Conservation (phyloP, 2,329 filamentous ascomycete genomes). For the Alternaria brassicae region DNA sequence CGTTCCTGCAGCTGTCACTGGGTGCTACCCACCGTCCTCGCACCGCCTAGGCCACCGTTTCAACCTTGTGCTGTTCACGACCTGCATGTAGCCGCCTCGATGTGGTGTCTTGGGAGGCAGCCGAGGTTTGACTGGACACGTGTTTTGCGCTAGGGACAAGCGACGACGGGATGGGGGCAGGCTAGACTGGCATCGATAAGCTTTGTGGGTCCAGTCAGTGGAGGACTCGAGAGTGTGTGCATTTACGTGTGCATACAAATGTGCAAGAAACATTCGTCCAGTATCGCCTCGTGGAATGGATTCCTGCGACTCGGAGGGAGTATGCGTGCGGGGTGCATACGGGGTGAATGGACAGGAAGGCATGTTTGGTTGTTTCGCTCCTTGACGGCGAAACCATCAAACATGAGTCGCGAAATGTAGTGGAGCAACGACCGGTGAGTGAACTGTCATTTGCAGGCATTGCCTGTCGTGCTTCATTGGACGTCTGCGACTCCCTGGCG, state of each 20-base stretch:
- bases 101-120: slow-evolving; percentile 32
- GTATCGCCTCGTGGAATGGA: slow-evolving; percentile 11
- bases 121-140: slow-evolving; percentile 32
- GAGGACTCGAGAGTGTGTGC: slow-evolving; percentile 17
- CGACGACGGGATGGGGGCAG: slow-evolving; percentile 27
- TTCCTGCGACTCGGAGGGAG: slow-evolving; percentile 9
- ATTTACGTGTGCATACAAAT: slow-evolving; percentile 27
- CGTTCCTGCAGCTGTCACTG: slow-evolving; percentile 48
- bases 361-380: slow-evolving; percentile 16
- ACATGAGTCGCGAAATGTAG: slow-evolving; percentile 11
- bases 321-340: slow-evolving; percentile 5
- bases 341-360: slow-evolving; percentile 21
- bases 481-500: not conserved
- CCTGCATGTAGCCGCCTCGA: slow-evolving; percentile 39
- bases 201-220: slow-evolving; percentile 27
- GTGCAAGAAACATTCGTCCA: slow-evolving; percentile 24
- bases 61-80: slow-evolving; percentile 33
- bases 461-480: slow-evolving; percentile 7
- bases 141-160: slow-evolving; percentile 14
- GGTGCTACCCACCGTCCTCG: slow-evolving; percentile 30
- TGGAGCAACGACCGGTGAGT: slow-evolving; percentile 13
- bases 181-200: slow-evolving; percentile 25
- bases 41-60: slow-evolving; percentile 28
- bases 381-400: not conserved
- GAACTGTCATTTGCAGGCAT: slow-evolving; percentile 18